phyloP scores from a whole-genome alignment of 1,284 basidiomycete species.

The Trichosporon coremiiforme region DNA sequence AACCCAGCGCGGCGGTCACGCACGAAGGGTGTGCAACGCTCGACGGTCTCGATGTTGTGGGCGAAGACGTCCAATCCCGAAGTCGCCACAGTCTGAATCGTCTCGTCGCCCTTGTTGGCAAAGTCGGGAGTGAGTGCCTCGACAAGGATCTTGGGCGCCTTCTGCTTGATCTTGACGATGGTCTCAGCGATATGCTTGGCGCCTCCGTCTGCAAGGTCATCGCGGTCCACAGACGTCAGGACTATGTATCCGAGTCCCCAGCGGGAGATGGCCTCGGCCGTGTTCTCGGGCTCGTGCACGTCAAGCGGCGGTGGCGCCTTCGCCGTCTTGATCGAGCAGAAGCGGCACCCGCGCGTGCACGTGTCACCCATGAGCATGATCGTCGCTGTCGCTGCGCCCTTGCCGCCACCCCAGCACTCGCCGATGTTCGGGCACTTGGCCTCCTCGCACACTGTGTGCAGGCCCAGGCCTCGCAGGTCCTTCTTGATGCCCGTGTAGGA shows the following conservation, averaged over 20 bases:
- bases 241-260: conserved; percentile 99
- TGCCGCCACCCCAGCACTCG: conserved; percentile 96
- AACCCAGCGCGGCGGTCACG: conserved; percentile 94
- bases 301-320: conserved; percentile 85
- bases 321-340: conserved; percentile 97
- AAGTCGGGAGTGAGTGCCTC: conserved; percentile 98
- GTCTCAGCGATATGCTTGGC: conserved; percentile 93
- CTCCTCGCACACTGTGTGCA: conserved; percentile 98
- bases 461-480: conserved; percentile 83
- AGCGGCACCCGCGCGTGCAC: conserved; percentile 95
- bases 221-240: conserved; percentile 92
- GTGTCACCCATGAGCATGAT: conserved; percentile 99
- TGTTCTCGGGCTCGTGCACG: conserved; percentile 96
- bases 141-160: conserved; percentile 92
- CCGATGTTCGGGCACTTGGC: conserved; percentile 99
- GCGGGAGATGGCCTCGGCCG: conserved; percentile 94
- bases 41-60: conserved; percentile 95
- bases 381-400: conserved; percentile 87
- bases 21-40: conserved; percentile 89
- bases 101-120: conserved; percentile 67
- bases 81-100: conserved; percentile 79
- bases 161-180: conserved; percentile 92
- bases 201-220: conserved; percentile 91
- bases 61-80: conserved; percentile 97
- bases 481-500: conserved; percentile 93